phyloP scores from a whole-genome alignment of 345 rosid genomes.

The Euphorbia peplus region DNA sequence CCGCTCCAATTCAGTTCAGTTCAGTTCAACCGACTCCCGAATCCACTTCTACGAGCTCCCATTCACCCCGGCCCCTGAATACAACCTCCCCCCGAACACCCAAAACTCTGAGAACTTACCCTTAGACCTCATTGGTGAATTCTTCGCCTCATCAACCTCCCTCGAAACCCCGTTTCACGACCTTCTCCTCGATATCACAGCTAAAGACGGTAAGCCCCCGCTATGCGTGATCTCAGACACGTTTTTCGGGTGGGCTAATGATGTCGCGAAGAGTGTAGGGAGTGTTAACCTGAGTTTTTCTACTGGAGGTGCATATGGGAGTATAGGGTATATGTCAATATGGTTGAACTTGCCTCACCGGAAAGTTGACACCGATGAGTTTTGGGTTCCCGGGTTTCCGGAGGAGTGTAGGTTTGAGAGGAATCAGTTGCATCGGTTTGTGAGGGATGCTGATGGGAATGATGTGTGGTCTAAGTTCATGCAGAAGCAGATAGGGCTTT shows the following conservation, averaged over 20 bases:
- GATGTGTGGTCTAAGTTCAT: slow-evolving; percentile 45
- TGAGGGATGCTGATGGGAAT: slow-evolving; percentile 35
- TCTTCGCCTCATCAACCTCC: slow-evolving; percentile 18
- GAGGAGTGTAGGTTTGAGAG: slow-evolving; percentile 35
- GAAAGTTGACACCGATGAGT: slow-evolving; percentile 27
- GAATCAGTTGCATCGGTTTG: slow-evolving; percentile 31
- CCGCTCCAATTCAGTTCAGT: slow-evolving; percentile 27
- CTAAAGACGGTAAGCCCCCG: slow-evolving; percentile 31
- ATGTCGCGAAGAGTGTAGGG: slow-evolving; percentile 30
- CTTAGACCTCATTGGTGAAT: slow-evolving; percentile 8
- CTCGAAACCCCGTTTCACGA: slow-evolving; percentile 26
- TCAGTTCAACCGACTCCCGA: slow-evolving; percentile 5
- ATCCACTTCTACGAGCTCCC: slow-evolving; percentile 34
- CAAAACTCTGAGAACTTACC: slow-evolving; percentile 46
- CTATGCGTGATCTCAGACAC: slow-evolving; percentile 39
- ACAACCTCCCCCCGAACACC: slow-evolving; percentile 36
- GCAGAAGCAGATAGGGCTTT: slow-evolving; percentile 28
- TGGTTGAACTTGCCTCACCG: slow-evolving; percentile 49
- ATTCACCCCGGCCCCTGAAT: slow-evolving; percentile 23
- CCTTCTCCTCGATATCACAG: slow-evolving; percentile 20
- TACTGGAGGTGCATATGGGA: slow-evolving; percentile 44
- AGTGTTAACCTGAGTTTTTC: slow-evolving; percentile 22
- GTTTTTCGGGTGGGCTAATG: slow-evolving; percentile 40
- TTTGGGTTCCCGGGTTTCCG: slow-evolving; percentile 44
- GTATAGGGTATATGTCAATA: slow-evolving; percentile 33